Base-by-base conservation (phyloP, 23 red algal genomes). In the Chondrus crispus region DNA sequence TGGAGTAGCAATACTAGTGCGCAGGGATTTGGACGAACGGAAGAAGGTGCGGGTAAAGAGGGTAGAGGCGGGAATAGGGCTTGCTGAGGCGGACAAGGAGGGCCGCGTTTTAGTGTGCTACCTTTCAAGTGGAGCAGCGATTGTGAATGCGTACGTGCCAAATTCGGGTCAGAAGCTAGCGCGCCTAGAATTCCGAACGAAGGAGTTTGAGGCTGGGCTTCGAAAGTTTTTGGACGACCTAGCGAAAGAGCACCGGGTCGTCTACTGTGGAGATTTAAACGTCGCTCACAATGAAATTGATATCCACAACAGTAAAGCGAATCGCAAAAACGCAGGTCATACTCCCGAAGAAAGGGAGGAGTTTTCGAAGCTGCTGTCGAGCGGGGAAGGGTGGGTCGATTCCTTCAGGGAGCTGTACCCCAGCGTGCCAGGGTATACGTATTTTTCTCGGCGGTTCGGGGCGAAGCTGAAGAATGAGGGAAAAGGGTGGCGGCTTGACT, bases 401-500 rank as follows among this genome's bases (percentile, higher is more conserved):
- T 81, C 62, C 38, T 97, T 80, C 68, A 71, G 95, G 26, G 84
- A 60, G n/a, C 54, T 90, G 19, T 88, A 97, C 82, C 68, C 84
- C 32, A 39, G 43, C 33, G 50, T 81, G 19, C 82, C 72, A 37
- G 89, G 82, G 43, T 97, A 93, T 39, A 90, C 87, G 33, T 90
- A 89, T 66, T 88, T 79, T 32, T 90, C 85, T 12, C 75, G 87
- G 60, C 84, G 93, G 22, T 84, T 85, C 76, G 68, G 77, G 28
- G 69, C 60, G 8, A 47, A 68, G 10, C 68, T 80, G 51, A 77
- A 85, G 64, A 46, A 85, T 6, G 57, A 89, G 28, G 92, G 92
- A 37, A 91, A 92, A 55, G 95, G 95, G 18, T 97, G 95, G 95
- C 64, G 95, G 28, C 87, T 97, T 22, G 95, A 97, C 38, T 97